Percentiles rank a stretch among this genome's conserved stretches.
These are phyloP conservation scores for Nicotiana benthamiana DNA, from an alignment of 257 asterid genomes.

Conservation along the genomic window DNA sequence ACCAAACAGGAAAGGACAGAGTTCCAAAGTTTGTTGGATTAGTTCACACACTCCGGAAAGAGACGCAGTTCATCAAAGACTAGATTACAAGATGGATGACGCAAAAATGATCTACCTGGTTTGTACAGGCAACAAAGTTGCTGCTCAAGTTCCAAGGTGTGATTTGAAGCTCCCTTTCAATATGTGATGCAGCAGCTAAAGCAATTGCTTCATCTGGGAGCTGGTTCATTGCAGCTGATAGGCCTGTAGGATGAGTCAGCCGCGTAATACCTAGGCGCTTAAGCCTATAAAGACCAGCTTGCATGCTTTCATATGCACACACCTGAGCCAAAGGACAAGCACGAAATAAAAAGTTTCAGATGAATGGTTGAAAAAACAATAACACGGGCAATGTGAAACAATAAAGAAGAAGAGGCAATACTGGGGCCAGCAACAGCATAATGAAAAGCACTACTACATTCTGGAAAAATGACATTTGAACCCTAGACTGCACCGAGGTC, in stretches of 20 bases:
- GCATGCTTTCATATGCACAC: constrained; percentile 99
- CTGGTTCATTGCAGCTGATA: constrained; percentile 96
- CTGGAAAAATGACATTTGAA: not conserved
- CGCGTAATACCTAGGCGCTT: constrained; percentile 86
- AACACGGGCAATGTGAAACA: not conserved
- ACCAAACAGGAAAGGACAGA: not conserved
- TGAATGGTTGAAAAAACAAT: constrained; percentile 7
- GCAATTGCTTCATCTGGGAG: constrained; percentile 99
- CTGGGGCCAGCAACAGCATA: not conserved
- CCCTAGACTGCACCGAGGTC: constrained; percentile 2
- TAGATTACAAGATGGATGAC: not conserved
- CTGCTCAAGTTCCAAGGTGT: constrained; percentile 98
- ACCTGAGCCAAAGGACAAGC: constrained; percentile 40
- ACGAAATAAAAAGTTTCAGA: not conserved
- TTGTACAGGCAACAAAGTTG: constrained; percentile 91
- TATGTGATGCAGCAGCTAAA: constrained; percentile 97
- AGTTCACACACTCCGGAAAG: not conserved
- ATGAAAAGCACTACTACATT: not conserved
- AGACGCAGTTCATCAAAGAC: not conserved
- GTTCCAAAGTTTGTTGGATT: not conserved
- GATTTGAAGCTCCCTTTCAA: constrained; percentile 97
- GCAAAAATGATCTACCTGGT: constrained; percentile 49
- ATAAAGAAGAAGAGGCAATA: not conserved
- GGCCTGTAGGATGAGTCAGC: constrained; percentile 70
- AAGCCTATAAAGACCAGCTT: constrained; percentile 88